Conservation (phyloP, 768 basidiomycete species). For the Goffeauzyma gilvescens region DNA sequence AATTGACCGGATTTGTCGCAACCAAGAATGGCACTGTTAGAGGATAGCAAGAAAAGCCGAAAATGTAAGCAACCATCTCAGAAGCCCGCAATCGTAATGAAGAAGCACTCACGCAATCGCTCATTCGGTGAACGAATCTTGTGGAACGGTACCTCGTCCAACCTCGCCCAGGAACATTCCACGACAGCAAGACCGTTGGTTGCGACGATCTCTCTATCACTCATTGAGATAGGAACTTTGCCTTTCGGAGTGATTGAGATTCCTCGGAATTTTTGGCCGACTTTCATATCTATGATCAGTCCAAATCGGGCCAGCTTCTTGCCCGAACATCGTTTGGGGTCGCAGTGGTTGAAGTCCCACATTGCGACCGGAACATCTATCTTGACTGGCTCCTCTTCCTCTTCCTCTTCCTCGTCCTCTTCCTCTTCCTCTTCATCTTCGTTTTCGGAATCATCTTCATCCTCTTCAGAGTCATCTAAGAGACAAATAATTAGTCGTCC, state of each 20-base stretch:
- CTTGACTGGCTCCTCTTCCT: constrained; percentile 21
- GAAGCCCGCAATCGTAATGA: too few species aligned
- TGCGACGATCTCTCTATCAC: constrained; percentile 61
- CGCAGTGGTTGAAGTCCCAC: constrained; percentile 99
- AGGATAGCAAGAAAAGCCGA: neutral
- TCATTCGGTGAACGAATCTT: constrained; percentile 90
- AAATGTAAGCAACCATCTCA: too few species aligned
- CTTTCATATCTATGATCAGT: constrained; percentile 59
- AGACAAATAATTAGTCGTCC: too few species aligned
- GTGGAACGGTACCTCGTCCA: constrained; percentile 82
- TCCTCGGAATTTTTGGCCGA: constrained; percentile 74
- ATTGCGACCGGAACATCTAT: constrained; percentile 62
- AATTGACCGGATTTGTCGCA: constrained; percentile 92
- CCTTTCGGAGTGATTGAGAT: constrained; percentile 86
- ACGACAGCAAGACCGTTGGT: constrained; percentile 78
- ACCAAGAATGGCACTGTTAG: constrained; percentile 73
- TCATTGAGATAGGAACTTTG: constrained; percentile 54
- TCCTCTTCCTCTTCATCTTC: constrained; percentile 30
- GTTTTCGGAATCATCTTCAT: constrained; percentile 24
- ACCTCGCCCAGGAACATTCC: constrained; percentile 91
- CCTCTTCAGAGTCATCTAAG: constrained; percentile 2
- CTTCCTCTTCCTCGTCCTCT: constrained; percentile 32
- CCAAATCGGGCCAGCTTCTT: constrained; percentile 77
- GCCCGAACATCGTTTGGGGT: constrained; percentile 68
- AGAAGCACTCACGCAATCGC: constrained; percentile 48